phyloP scores from a whole-genome alignment of 805 yeast genomes.

The Isabelozyma pseudorhagii region DNA sequence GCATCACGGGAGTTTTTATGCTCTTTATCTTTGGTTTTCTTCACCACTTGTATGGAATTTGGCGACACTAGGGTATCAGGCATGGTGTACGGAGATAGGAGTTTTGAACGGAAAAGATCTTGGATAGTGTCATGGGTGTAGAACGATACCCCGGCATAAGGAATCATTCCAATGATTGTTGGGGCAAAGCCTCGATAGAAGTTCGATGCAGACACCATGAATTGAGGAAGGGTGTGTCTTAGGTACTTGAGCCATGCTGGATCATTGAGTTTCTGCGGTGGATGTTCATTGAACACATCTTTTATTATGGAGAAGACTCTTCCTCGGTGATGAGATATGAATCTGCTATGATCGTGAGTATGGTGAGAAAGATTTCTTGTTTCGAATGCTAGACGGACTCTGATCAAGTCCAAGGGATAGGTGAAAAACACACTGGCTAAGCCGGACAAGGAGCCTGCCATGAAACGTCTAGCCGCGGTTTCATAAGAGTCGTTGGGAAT shows the following conservation, averaged over 20 bases:
- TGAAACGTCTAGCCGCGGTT: conserved; percentile 72
- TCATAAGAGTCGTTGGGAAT: conserved; percentile 77
- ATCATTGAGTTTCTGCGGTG: conserved; percentile 31
- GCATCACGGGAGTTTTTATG: conserved; percentile 35
- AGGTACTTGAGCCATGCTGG: conserved; percentile 34
- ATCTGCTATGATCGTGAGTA: conserved; percentile 19
- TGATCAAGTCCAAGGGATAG: conserved; percentile 85
- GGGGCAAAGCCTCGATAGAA: conserved; percentile 95
- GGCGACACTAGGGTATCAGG: conserved; percentile 12
- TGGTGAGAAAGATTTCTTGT: conserved; percentile 44
- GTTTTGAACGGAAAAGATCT: conserved; percentile 71
- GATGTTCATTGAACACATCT: conserved; percentile 32
- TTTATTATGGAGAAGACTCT: conserved; percentile 28
- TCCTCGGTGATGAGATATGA: conserved; percentile 27
- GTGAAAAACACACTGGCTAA: conserved; percentile 82
- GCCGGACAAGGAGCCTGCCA: conserved; percentile 91
- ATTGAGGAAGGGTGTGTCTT: conserved; percentile 30
- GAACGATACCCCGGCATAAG: conserved; percentile 97
- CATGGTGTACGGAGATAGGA: conserved; percentile 53
- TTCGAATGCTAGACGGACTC: conserved; percentile 90
- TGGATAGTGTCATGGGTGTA: conserved; percentile 90
- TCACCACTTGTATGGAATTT: conserved; percentile 15
- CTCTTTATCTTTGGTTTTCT: conserved; percentile 13
- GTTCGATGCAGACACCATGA: conserved; percentile 47
- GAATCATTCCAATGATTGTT: conserved; percentile 92